phyloP scores from a whole-genome alignment of 176 grass and related monocot genomes.

The Thalia dealbata region DNA sequence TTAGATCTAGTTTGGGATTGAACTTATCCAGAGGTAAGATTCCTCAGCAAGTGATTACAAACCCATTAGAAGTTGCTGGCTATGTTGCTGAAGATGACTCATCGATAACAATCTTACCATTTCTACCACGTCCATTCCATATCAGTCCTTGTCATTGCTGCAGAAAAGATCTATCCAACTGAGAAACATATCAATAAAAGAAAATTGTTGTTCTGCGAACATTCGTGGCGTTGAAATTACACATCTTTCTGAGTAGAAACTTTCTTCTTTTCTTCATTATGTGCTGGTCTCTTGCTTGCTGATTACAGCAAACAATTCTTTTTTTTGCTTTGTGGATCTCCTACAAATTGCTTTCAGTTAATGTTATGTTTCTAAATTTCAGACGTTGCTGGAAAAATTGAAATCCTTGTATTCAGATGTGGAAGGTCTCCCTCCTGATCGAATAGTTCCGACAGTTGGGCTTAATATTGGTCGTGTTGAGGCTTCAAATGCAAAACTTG shows the following conservation, averaged over 20 bases:
- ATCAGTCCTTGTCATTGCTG: no score
- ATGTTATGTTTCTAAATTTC: conserved; percentile 3
- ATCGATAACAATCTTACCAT: no score
- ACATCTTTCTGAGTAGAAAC: not conserved
- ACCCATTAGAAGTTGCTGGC: no score
- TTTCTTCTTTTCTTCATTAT: not conserved
- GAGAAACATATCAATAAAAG: not conserved
- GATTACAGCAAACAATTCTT: no score
- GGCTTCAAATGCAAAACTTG: conserved; percentile 45
- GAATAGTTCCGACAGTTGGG: conserved; percentile 91
- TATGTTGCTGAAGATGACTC: no score
- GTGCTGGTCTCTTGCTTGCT: not conserved
- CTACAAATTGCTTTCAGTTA: not conserved
- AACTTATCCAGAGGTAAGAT: no score
- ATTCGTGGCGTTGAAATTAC: not conserved
- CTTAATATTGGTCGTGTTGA: conserved; percentile 96
- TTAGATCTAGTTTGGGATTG: no score
- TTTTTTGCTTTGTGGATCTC: not conserved
- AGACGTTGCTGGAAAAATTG: conserved; percentile 97
- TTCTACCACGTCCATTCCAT: no score
- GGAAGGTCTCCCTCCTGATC: conserved; percentile 68
- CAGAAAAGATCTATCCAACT: no score
- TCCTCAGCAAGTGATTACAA: no score
- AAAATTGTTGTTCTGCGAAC: not conserved
- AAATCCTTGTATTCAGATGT: conserved; percentile 66